A percentile compares a stretch with the other conserved stretches of the same genome.
phyloP scores from a whole-genome alignment of 2,329 filamentous ascomycete genomes.

The Neopestalotiopsis clavispora region DNA sequence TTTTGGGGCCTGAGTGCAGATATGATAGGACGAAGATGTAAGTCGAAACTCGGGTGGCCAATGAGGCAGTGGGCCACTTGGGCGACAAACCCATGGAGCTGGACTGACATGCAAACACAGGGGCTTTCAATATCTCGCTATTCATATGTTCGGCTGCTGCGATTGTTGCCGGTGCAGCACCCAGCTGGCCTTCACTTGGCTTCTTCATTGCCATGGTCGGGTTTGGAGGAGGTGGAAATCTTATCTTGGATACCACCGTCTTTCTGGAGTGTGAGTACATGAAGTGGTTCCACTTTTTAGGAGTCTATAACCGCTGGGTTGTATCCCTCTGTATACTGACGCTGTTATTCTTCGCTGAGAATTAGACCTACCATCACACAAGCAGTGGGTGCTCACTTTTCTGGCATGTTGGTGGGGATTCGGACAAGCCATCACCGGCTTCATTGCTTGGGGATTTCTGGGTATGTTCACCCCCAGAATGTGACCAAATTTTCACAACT shows the following conservation, averaged over 20 bases:
- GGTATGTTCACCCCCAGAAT: constrained; percentile 34
- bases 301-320: no score
- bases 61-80: no score
- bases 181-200: constrained; percentile 69
- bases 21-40: constrained; percentile 67
- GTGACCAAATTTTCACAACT: neutral
- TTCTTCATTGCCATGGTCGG: constrained; percentile 66
- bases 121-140: constrained; percentile 70
- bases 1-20: constrained; percentile 74
- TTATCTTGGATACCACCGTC: constrained; percentile 65
- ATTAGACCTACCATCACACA: constrained; percentile 44
- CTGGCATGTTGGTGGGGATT: constrained; percentile 61
- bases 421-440: constrained; percentile 51
- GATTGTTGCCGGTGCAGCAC: constrained; percentile 69
- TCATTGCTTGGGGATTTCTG: constrained; percentile 56
- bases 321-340: neutral
- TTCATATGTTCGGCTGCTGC: constrained; percentile 66
- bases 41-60: neutral
- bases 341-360: neutral
- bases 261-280: constrained; percentile 45
- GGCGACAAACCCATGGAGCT: neutral
- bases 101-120: neutral
- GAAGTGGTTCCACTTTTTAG: neutral
- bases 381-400: constrained; percentile 70
- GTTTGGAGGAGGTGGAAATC: constrained; percentile 68